Evolutionary conservation across 202 grass and related monocot genomes (phyloP).

Genomic region (Digitaria exilis): DNA sequence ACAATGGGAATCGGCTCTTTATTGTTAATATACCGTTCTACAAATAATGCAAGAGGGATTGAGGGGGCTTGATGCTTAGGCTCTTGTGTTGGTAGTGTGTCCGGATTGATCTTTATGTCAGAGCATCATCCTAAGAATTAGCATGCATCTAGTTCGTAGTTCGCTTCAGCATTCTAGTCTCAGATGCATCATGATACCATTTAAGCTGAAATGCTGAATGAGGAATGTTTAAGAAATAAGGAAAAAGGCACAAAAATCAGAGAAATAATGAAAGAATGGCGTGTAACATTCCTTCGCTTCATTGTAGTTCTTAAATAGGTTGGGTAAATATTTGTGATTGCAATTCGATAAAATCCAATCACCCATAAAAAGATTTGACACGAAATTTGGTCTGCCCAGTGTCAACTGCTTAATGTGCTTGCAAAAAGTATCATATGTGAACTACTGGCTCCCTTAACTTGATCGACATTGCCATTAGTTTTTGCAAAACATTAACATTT

Average conservation of each 20-base stretch:
- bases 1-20: not conserved
- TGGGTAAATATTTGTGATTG: too few species aligned
- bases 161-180: not conserved
- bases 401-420: not conserved
- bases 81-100: not conserved
- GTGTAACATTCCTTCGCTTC: too few species aligned
- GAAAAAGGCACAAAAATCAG: not conserved
- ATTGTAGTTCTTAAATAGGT: too few species aligned
- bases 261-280: not conserved
- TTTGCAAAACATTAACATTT: not conserved
- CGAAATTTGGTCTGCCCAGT: not conserved
- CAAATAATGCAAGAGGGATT: not conserved
- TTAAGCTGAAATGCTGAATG: not conserved
- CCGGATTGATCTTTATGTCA: not conserved
- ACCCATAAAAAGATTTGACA: not conserved
- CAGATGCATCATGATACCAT: not conserved
- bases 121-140: not conserved
- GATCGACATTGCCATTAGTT: not conserved
- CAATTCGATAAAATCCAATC: not conserved
- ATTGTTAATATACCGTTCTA: not conserved
- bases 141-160: slow-evolving; percentile 2
- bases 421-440: not conserved
- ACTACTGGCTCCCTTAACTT: not conserved
- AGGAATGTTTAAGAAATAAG: not conserved
- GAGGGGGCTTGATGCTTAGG: not conserved